Percentiles rank a stretch among this genome's conserved stretches.
Conservation (phyloP, 2,329 filamentous ascomycete species). For the Fusarium palustre region DNA sequence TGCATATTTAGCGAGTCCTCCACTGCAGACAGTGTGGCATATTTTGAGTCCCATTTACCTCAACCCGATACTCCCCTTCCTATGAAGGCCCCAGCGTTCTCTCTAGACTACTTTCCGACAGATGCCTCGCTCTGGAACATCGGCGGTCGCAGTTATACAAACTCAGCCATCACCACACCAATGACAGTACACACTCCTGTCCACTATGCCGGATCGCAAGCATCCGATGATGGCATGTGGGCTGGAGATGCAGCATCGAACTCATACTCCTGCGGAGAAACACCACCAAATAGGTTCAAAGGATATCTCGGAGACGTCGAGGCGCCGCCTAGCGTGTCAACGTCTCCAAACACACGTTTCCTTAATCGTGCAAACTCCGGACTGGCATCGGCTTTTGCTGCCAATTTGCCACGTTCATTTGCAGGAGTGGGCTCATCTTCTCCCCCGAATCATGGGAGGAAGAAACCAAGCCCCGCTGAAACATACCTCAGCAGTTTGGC, state of each 20-base stretch:
- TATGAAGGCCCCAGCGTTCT: slow-evolving; percentile 74
- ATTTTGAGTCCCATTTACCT: slow-evolving; percentile 66
- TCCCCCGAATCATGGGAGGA: slow-evolving; percentile 59
- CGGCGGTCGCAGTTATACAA: slow-evolving; percentile 63
- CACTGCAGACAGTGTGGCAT: slow-evolving; percentile 66
- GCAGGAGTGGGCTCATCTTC: slow-evolving; percentile 56
- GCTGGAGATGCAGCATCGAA: slow-evolving; percentile 65
- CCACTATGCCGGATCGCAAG: slow-evolving; percentile 65
- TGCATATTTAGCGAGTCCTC: slow-evolving; percentile 75
- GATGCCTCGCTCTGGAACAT: slow-evolving; percentile 66
- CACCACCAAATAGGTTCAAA: slow-evolving; percentile 65
- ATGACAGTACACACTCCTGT: slow-evolving; percentile 68
- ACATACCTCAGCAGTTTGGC: slow-evolving; percentile 67
- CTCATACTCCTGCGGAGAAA: slow-evolving; percentile 72
- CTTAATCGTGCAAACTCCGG: slow-evolving; percentile 67
- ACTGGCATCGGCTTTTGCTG: slow-evolving; percentile 66
- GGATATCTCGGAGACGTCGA: slow-evolving; percentile 61
- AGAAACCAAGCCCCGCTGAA: slow-evolving; percentile 72
- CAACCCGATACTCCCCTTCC: slow-evolving; percentile 72
- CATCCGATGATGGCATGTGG: slow-evolving; percentile 67
- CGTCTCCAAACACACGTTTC: slow-evolving; percentile 67
- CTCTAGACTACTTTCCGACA: slow-evolving; percentile 73
- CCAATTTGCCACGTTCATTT: slow-evolving; percentile 64
- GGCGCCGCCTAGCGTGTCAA: slow-evolving; percentile 66
- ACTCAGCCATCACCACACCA: slow-evolving; percentile 68